Evolutionary conservation across 2,329 filamentous ascomycete genomes (phyloP), one percentile per base, ranked within the genome.

Genomic region (Endoconidiophora laricicola): DNA sequence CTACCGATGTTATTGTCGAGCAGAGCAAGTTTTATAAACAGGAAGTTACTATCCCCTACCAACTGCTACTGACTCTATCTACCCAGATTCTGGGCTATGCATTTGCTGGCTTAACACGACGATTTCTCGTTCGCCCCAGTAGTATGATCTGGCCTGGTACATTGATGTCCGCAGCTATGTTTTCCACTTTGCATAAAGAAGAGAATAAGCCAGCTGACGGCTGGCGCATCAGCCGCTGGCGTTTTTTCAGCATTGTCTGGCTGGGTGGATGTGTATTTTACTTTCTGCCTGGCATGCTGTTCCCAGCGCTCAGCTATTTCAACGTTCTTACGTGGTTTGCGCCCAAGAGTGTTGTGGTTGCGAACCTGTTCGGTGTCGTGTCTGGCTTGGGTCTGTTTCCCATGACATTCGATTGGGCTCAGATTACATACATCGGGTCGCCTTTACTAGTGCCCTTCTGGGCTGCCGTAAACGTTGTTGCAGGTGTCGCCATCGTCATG

Each of bases 111-210:
- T 69, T 94, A 41, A 84, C 84, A 2, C 73, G 86, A 52, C 77
- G 83, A 46, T 91, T 87, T 61, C 71, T 94, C 3, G 86, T 94
- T 24, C 78, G 85, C 23, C 86, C 86, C 0, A 84, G 83, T 54
- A 84, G 84, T 53, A 93, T 94, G 83, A 86, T 94, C 44, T 94
- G 86, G 86, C 86, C 86, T 1, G 82, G 83, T 20, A 93, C 86
- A 0, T 69, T 94, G 46, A 87, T 90, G 72, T 90, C 86, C 18
- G 86, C 85, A 0, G 81, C 86, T 58, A 88, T 94, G 83, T 91
- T 94, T 58, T 81, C 79, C 3, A 90, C 85, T 0, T 70, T 94
- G 46, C 86, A 94, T 63, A 87, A 82, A 58, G 79, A 86, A 54
- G 81, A 88, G 59, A 93, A 91, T 62, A 83, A 81, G 57, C 74